Evolutionary conservation across 192 early-diverging fungal species (phyloP).

Genomic region (Jimgerdemannia flammicorona): DNA sequence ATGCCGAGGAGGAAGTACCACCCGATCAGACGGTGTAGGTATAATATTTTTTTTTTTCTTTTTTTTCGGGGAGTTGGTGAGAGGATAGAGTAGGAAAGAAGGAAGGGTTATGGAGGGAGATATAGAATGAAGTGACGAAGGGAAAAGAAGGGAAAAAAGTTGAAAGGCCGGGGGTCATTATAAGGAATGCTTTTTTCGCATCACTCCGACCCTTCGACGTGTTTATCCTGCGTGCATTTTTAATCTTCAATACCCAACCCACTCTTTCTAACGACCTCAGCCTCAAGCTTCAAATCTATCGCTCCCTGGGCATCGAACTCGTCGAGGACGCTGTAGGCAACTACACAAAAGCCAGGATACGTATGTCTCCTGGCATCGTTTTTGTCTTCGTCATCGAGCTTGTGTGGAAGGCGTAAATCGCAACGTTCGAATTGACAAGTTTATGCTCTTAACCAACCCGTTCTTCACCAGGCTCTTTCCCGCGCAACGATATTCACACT

Average conservation of each 20-base stretch:
- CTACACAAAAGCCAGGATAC: neutral
- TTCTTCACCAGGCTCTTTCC: neutral
- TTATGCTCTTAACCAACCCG: neutral
- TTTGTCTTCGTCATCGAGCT: no score
- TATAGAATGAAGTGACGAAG: neutral
- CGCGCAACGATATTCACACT: constrained; percentile 7
- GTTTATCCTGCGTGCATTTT: no score
- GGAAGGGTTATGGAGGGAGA: neutral
- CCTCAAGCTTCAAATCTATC: neutral
- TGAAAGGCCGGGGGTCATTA: no score
- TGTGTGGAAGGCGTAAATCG: no score
- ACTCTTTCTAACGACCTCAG: neutral
- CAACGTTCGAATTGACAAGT: neutral
- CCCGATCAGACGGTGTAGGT: no score
- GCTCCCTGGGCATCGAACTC: neutral
- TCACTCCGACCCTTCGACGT: no score
- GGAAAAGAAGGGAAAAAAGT: neutral
- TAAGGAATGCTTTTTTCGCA: no score
- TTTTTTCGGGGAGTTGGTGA: no score
- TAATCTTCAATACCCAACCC: neutral
- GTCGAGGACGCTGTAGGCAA: neutral
- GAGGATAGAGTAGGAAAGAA: no score
- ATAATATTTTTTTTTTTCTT: no score
- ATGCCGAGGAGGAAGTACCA: neutral
- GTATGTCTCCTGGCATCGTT: neutral